Percentiles rank a stretch among this genome's conserved stretches.
Conservation (phyloP, 768 basidiomycete species). For the Fistulinella prunicolor region DNA sequence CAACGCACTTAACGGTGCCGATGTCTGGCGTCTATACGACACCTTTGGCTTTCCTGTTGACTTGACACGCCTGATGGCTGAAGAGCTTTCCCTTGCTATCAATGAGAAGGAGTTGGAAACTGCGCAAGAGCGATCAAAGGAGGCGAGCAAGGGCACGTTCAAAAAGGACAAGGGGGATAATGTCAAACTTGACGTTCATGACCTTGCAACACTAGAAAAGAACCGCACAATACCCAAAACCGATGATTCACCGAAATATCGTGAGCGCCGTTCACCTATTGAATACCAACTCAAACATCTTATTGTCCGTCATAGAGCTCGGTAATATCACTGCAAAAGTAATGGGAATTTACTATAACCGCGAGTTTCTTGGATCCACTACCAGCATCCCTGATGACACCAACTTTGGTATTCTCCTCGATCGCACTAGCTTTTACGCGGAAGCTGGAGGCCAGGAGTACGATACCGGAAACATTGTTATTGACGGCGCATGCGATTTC, state of each 20-base stretch:
- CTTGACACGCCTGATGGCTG: slow-evolving; percentile 94
- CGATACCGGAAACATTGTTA: slow-evolving; percentile 92
- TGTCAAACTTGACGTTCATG: slow-evolving; percentile 94
- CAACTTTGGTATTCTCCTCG: slow-evolving; percentile 82
- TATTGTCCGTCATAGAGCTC: slow-evolving; percentile 45
- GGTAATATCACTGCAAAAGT: slow-evolving; percentile 76
- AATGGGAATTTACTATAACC: slow-evolving; percentile 83
- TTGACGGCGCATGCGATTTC: slow-evolving; percentile 90
- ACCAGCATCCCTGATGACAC: slow-evolving; percentile 58
- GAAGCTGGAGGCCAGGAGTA: slow-evolving; percentile 97
- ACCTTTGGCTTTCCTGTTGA: slow-evolving; percentile 99
- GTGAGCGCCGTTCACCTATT: slow-evolving; percentile 44
- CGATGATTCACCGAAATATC: slow-evolving; percentile 88
- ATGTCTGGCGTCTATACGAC: slow-evolving; percentile 97
- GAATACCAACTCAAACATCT: background rate
- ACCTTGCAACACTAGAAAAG: slow-evolving; percentile 82
- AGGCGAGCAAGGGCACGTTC: slow-evolving; percentile 81
- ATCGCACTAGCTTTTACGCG: slow-evolving; percentile 94
- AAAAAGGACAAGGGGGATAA: slow-evolving; percentile 67
- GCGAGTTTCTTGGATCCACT: slow-evolving; percentile 70
- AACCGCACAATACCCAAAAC: slow-evolving; percentile 81
- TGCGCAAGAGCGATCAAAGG: slow-evolving; percentile 85
- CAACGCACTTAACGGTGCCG: slow-evolving; percentile 77
- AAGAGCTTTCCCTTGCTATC: slow-evolving; percentile 80
- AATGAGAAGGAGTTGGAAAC: slow-evolving; percentile 88